A percentile compares a stretch with the other conserved stretches of the same genome.
Conservation (phyloP, 83 land plant species). For the Isoetes engelmannii region DNA sequence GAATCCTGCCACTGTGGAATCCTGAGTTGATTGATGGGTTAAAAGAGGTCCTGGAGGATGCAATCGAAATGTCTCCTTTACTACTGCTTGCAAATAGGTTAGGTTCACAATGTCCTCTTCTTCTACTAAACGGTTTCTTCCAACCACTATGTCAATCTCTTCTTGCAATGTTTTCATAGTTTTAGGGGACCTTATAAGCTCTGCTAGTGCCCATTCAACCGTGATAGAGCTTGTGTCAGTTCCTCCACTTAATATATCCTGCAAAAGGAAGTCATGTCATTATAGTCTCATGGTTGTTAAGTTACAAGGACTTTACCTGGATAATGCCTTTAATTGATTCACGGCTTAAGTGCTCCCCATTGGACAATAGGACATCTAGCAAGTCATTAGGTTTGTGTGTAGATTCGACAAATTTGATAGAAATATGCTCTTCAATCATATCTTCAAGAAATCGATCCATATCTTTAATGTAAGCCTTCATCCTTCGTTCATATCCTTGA, state of each 20-base stretch:
- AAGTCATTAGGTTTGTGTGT: no score
- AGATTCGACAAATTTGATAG: no score
- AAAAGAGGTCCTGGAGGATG: slow-evolving; percentile 21
- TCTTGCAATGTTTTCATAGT: slow-evolving; percentile 12
- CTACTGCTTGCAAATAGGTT: slow-evolving; percentile 25
- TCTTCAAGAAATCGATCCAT: no score
- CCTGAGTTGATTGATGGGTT: slow-evolving; percentile 3
- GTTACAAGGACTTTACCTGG: no score
- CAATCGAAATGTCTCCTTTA: slow-evolving; percentile 22
- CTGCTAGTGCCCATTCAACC: slow-evolving; percentile 30
- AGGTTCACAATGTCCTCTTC: slow-evolving; percentile 22
- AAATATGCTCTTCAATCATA: no score
- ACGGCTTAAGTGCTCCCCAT: no score
- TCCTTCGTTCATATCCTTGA: slow-evolving; percentile 10
- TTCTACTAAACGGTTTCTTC: background rate
- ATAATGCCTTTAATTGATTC: no score
- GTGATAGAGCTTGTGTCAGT: slow-evolving; percentile 23
- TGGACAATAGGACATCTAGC: no score
- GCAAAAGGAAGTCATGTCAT: slow-evolving; percentile 7
- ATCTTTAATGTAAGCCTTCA: background rate
- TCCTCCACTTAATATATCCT: slow-evolving; percentile 24
- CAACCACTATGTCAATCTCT: slow-evolving; percentile 28
- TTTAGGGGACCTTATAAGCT: slow-evolving; percentile 25
- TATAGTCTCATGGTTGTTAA: no score
- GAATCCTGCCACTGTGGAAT: slow-evolving; percentile 21